Percentiles rank a stretch among this genome's conserved stretches.
Conservation (phyloP, 306 rosid species). For the Cucurbita argyrosperma region DNA sequence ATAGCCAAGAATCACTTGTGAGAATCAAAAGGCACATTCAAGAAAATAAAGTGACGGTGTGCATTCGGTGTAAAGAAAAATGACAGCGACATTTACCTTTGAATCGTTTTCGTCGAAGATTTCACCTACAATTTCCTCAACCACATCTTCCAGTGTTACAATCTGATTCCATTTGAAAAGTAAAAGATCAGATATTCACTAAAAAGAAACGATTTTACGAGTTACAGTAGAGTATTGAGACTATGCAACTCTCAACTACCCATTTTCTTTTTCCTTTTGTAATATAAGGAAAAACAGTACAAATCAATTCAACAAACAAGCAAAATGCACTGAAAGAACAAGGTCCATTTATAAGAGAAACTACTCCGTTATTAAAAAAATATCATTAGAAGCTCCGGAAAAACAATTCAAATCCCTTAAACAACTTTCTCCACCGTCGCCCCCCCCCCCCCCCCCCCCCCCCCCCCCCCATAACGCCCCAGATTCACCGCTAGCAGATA, state of each 20-base stretch:
- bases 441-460: too few relatives aligned
- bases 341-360: neutral
- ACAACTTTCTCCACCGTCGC: too few relatives aligned
- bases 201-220: neutral
- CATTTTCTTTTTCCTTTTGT: neutral
- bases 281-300: neutral
- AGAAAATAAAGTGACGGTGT: neutral
- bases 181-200: neutral
- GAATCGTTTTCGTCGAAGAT: conserved; percentile 97
- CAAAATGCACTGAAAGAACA: neutral
- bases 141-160: conserved; percentile 88
- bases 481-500: too few relatives aligned
- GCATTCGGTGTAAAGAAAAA: neutral
- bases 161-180: conserved; percentile 32
- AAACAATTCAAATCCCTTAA: too few relatives aligned
- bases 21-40: neutral
- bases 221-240: neutral
- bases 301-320: neutral
- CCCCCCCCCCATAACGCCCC: too few relatives aligned
- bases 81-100: conserved; percentile 34
- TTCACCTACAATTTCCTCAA: conserved; percentile 99
- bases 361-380: neutral
- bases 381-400: neutral
- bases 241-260: neutral
- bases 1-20: neutral